phyloP scores from a whole-genome alignment of 371 early-diverging fungal genomes.

The Apophysomyces variabilis region DNA sequence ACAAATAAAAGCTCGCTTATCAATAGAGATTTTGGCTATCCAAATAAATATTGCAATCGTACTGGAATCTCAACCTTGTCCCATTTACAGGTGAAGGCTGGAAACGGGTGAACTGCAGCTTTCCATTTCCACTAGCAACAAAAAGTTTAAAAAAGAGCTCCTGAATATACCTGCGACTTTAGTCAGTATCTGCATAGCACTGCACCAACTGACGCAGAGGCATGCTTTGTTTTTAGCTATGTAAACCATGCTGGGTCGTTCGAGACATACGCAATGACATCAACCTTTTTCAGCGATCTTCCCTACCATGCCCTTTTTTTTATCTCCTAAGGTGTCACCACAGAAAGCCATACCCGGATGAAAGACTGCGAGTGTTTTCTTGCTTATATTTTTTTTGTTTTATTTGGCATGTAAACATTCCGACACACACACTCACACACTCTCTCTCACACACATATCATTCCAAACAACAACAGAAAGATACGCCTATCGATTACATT shows the following conservation, averaged over 20 bases:
- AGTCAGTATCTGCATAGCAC: too few relatives aligned
- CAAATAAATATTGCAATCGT: too few relatives aligned
- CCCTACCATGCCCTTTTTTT: not conserved
- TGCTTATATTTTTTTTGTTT: not conserved
- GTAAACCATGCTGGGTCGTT: not conserved
- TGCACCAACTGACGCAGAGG: too few relatives aligned
- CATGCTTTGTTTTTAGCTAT: too few relatives aligned
- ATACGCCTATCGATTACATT: not conserved
- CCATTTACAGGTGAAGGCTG: not conserved
- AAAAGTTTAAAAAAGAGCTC: too few relatives aligned
- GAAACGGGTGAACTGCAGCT: too few relatives aligned
- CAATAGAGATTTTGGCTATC: too few relatives aligned
- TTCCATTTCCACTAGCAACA: too few relatives aligned
- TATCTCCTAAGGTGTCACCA: too few relatives aligned
- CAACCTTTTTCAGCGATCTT: not conserved
- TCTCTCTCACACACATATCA: not conserved
- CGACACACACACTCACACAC: not conserved
- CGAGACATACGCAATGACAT: not conserved
- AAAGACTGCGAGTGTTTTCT: not conserved
- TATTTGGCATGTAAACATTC: conserved; percentile 7
- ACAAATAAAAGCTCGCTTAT: too few relatives aligned
- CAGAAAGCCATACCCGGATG: not conserved
- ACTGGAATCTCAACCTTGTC: not conserved
- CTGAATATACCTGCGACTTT: too few relatives aligned
- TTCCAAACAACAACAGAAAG: too few relatives aligned